Evolutionary conservation across 257 asterid genomes (phyloP).

Genomic region (Anisodus tanguticus): DNA sequence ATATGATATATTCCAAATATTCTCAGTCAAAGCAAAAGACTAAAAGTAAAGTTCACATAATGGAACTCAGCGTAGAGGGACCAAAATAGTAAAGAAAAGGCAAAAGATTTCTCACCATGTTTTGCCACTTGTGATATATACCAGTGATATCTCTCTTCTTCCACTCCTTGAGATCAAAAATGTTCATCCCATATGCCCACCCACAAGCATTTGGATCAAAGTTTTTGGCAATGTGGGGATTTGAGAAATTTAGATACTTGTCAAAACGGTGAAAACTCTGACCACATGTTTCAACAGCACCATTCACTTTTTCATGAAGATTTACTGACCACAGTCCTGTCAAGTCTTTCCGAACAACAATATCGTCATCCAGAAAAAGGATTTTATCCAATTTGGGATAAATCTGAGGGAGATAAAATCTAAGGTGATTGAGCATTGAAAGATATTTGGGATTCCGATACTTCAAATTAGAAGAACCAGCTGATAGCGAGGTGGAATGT

Average conservation of each 20-base stretch:
- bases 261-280: slow-evolving; percentile 98
- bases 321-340: slow-evolving; percentile 90
- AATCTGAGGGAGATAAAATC: slow-evolving; percentile 95
- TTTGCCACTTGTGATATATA: slow-evolving; percentile 98
- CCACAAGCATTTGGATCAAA: slow-evolving; percentile 98
- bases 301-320: slow-evolving; percentile 89
- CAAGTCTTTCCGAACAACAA: slow-evolving; percentile 97
- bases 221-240: slow-evolving; percentile 84
- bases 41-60: neutral
- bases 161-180: slow-evolving; percentile 92
- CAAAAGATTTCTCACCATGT: slow-evolving; percentile 61
- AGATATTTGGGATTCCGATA: slow-evolving; percentile 97
- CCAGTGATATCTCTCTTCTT: slow-evolving; percentile 96
- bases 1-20: neutral
- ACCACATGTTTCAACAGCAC: slow-evolving; percentile 99
- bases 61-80: neutral
- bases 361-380: slow-evolving; percentile 97
- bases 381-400: slow-evolving; percentile 93
- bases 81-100: neutral
- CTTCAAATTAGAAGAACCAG: slow-evolving; percentile 91
- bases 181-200: slow-evolving; percentile 99
- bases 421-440: slow-evolving; percentile 95
- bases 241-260: slow-evolving; percentile 92
- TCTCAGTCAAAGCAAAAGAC: neutral
- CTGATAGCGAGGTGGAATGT: slow-evolving; percentile 85